These are phyloP conservation scores for Acer negundo DNA, from an alignment of 345 rosid species.

Conservation along the genomic window DNA sequence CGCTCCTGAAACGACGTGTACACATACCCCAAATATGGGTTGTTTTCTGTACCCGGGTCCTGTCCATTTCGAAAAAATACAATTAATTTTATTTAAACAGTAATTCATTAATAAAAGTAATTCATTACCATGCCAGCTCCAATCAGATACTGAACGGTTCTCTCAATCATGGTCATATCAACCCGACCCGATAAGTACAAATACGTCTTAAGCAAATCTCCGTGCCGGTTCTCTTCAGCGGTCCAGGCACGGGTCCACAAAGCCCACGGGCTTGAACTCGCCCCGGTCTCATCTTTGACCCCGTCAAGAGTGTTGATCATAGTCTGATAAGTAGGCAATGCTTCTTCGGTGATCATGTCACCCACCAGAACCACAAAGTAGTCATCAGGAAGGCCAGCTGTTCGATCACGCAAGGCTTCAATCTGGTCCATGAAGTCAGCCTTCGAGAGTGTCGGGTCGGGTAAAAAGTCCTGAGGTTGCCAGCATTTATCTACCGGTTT, in stretches of 20 bases:
- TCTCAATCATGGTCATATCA: constrained; percentile 66
- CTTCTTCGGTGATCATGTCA: constrained; percentile 88
- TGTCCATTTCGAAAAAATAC: background rate
- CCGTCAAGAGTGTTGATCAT: constrained; percentile 77
- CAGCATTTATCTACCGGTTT: constrained; percentile 76
- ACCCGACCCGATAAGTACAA: constrained; percentile 79
- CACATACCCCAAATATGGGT: constrained; percentile 75
- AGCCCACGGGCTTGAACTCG: constrained; percentile 74
- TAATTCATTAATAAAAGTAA: no score
- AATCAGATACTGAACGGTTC: constrained; percentile 63
- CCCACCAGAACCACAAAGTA: constrained; percentile 78
- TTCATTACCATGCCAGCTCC: constrained; percentile 66
- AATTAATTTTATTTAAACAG: no score
- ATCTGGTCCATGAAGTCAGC: constrained; percentile 61
- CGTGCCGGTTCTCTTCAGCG: constrained; percentile 81
- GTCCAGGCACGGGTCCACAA: constrained; percentile 75
- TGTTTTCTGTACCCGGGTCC: constrained; percentile 75
- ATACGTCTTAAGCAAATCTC: constrained; percentile 58
- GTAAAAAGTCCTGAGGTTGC: constrained; percentile 64
- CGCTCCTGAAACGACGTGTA: constrained; percentile 93
- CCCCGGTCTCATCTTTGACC: constrained; percentile 75
- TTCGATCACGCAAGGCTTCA: constrained; percentile 51
- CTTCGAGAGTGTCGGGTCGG: constrained; percentile 41
- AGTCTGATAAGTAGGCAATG: constrained; percentile 72
- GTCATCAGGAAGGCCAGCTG: constrained; percentile 61